Evolutionary conservation across 495 filamentous ascomycete genomes (phyloP).

Genomic region (Chaetomidium leptoderma): DNA sequence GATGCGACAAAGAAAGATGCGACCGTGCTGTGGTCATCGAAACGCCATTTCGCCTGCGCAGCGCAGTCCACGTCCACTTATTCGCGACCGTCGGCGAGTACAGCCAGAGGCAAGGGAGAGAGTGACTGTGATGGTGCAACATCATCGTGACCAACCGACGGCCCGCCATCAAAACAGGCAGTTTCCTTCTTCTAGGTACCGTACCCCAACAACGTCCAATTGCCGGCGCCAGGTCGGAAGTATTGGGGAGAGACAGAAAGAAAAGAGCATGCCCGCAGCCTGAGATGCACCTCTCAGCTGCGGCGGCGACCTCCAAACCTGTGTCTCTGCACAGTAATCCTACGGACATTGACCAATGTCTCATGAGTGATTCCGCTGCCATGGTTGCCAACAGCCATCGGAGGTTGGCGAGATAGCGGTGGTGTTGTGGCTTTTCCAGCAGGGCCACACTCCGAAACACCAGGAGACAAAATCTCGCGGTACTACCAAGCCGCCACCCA

Average conservation of each 20-base stretch:
- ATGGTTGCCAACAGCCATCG: neutral
- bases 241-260: neutral
- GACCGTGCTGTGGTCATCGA: neutral
- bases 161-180: neutral
- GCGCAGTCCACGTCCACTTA: neutral
- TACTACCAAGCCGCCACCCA: neutral
- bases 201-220: constrained; percentile 1
- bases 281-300: constrained; percentile 8
- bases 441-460: neutral
- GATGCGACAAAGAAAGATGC: neutral
- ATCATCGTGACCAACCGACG: constrained; percentile 2
- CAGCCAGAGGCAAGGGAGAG: constrained; percentile 5
- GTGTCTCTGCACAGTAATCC: constrained; percentile 9
- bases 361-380: constrained; percentile 8
- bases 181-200: neutral
- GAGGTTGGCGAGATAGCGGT: neutral
- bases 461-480: neutral
- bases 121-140: constrained; percentile 14
- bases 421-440: neutral
- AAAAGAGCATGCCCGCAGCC: neutral
- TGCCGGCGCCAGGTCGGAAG: constrained; percentile 9
- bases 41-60: neutral
- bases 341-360: constrained; percentile 13
- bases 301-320: constrained; percentile 3
- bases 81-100: neutral